Percentiles rank a stretch among this genome's conserved stretches.
Conservation (phyloP, 257 asterid species). For the Henckelia pumila region DNA sequence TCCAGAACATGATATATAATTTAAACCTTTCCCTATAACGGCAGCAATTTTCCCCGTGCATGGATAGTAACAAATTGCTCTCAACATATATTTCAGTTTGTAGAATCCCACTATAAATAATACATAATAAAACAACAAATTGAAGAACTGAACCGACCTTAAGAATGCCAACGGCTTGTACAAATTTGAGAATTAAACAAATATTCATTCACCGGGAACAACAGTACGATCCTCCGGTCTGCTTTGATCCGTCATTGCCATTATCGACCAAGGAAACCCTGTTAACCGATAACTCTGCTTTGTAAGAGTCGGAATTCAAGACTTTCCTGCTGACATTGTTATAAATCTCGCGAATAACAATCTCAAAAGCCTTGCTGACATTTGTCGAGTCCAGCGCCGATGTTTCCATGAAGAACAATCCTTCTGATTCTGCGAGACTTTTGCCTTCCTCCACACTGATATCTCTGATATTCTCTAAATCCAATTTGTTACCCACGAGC, state of each 20-base stretch:
- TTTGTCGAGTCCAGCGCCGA: slow-evolving; percentile 25
- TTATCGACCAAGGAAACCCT: slow-evolving; percentile 20
- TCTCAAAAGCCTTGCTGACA: slow-evolving; percentile 17
- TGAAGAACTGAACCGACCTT: background rate
- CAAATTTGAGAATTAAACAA: background rate
- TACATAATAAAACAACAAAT: background rate
- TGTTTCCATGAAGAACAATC: slow-evolving; percentile 28
- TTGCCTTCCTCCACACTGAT: slow-evolving; percentile 27
- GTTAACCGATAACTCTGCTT: slow-evolving; percentile 26
- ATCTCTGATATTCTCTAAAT: slow-evolving; percentile 19
- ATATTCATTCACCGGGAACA: slow-evolving; percentile 18
- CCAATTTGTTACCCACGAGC: slow-evolving; percentile 11
- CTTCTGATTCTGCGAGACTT: slow-evolving; percentile 23
- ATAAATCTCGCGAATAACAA: background rate
- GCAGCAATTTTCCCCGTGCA: background rate
- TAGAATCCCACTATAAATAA: background rate
- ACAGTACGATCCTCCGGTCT: slow-evolving; percentile 11
- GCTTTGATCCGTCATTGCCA: slow-evolving; percentile 12
- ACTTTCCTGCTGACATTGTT: background rate
- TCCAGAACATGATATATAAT: background rate
- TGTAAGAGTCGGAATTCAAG: slow-evolving; percentile 2
- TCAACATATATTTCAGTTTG: background rate
- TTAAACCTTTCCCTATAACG: background rate
- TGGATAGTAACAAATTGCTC: background rate
- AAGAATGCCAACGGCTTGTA: background rate